Evolutionary conservation across 805 yeast genomes (phyloP), one percentile per base, ranked within the genome.

Genomic region (Helenozyma rhizophorensis): DNA sequence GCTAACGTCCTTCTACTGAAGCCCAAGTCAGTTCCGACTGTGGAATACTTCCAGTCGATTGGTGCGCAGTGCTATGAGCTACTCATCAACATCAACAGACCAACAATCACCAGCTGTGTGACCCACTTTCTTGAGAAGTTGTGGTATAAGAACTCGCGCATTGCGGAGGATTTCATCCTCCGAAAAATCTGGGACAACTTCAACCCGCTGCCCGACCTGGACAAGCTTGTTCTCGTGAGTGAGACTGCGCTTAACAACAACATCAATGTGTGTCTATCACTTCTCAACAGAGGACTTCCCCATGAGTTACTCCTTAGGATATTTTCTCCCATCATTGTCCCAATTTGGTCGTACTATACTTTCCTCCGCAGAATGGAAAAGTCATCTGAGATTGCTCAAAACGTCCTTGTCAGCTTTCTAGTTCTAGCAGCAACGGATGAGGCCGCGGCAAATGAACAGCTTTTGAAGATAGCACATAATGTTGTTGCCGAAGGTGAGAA

Each of bases 51-150:
- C 42, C 43, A 60, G 1, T 64, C 56, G n/a, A 58, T 90, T 5
- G 82, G 87, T 4, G 36, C 39, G 4, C 97, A 90, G 52, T 54
- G 82, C 6, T 78, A 74, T 49, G 70, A 71, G 0, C 54, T 83
- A 2, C 62, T 87, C 22, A 67, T 74, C 4, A 59, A 68, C 40
- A 69, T 80, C 6, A 79, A 83, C 47, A 70, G 78, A 37, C 86
- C 89, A 1, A 57, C 74, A 2, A 62, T 80, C 42, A 60, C 73
- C 3, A 73, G 78, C 22, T 73, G 81, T 36, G 68, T 78, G 7
- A 66, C 77, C 9, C 75, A 73, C 38, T 60, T 82, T 9, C 43
- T 84, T 1, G 72, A 74, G 21, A 59, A 64, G 15, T 53, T 81
- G 10, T 82, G 72, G 60, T 36, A 42, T 4, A 68, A 63, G 43